Evolutionary conservation across 371 early-diverging fungal genomes (phyloP).

Genomic region (Rhizopus arrhizus): DNA sequence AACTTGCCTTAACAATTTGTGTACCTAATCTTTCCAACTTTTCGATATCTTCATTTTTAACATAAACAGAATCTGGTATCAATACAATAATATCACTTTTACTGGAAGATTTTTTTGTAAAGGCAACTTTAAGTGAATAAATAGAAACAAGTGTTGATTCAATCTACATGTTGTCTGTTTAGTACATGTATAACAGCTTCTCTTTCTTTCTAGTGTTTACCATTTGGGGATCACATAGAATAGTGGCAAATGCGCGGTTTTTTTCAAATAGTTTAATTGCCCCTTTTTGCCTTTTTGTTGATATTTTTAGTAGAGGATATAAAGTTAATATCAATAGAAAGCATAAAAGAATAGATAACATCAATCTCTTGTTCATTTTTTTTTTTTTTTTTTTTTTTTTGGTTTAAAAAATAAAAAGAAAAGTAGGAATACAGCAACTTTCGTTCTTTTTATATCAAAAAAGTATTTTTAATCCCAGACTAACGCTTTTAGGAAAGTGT

Average conservation of each 20-base stretch:
- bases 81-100: conserved; percentile 25
- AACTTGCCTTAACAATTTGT: conserved; percentile 18
- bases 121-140: conserved; percentile 27
- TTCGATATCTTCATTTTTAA: background rate
- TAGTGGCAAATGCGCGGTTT: conserved; percentile 25
- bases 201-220: conserved; percentile 3
- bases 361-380: conserved; percentile 24
- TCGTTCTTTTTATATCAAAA: too few species aligned
- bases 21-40: conserved; percentile 17
- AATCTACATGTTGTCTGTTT: conserved; percentile 12
- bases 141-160: conserved; percentile 31
- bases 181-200: conserved; percentile 2
- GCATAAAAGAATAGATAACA: conserved; percentile 6
- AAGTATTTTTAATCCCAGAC: too few species aligned
- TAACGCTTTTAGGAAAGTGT: too few species aligned
- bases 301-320: conserved; percentile 14
- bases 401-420: background rate
- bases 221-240: conserved; percentile 20
- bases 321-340: conserved; percentile 19
- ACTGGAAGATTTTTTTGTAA: conserved; percentile 12
- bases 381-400: background rate
- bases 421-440: background rate
- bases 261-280: conserved; percentile 8
- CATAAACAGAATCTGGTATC: conserved; percentile 21
- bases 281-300: background rate